Evolutionary conservation across 2,329 filamentous ascomycete species (phyloP).

Genomic region (Sclerotinia nivalis): DNA sequence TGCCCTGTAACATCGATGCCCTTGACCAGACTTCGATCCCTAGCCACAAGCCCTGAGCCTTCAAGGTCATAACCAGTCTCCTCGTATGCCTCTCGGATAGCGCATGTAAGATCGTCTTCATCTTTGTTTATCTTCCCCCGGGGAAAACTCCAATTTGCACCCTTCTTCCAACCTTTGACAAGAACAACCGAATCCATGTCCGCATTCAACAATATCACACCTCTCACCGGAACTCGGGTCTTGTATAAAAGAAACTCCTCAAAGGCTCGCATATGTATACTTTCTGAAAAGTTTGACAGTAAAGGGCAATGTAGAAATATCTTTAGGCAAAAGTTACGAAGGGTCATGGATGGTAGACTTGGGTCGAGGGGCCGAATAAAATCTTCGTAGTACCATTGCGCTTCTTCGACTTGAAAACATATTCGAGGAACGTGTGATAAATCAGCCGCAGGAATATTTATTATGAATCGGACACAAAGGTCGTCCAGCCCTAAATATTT

Average conservation of each 20-base stretch:
- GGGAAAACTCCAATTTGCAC: conserved; percentile 94
- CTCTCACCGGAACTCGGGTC: conserved; percentile 87
- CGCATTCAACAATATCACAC: conserved; percentile 88
- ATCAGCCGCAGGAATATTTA: conserved; percentile 92
- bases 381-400: conserved; percentile 99
- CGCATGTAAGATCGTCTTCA: conserved; percentile 90
- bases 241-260: conserved; percentile 94
- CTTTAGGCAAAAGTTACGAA: conserved; percentile 81
- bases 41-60: conserved; percentile 72
- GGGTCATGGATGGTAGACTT: conserved; percentile 77
- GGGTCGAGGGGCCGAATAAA: conserved; percentile 92
- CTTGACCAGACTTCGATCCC: conserved; percentile 67
- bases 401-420: conserved; percentile 98
- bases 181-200: conserved; percentile 92
- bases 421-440: conserved; percentile 87
- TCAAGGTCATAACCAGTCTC: conserved; percentile 89
- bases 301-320: conserved; percentile 95
- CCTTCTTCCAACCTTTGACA: conserved; percentile 98
- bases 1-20: conserved; percentile 86
- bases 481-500: conserved; percentile 80
- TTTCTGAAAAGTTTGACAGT: conserved; percentile 75
- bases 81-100: conserved; percentile 90
- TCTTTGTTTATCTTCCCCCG: conserved; percentile 98
- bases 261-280: conserved; percentile 80
- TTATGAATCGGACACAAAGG: conserved; percentile 95